A percentile compares a stretch with the other conserved stretches of the same genome.
Evolutionary conservation across 805 yeast species (phyloP).

Genomic region (Cyberlindnera amylophila): DNA sequence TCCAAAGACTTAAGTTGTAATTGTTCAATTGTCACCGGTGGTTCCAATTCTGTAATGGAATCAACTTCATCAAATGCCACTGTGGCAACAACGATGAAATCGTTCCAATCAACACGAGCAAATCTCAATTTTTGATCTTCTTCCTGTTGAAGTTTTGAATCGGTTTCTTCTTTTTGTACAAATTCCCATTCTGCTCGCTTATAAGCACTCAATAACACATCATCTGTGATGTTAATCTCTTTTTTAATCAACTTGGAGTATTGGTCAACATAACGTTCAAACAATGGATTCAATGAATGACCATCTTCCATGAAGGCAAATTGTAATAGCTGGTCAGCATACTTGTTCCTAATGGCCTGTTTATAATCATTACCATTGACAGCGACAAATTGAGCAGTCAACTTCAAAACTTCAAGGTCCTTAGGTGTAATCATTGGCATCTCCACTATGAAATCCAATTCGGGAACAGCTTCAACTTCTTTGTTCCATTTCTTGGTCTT

Average conservation of each 20-base stretch:
- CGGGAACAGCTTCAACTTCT: conserved; percentile 7
- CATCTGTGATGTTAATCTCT: conserved; percentile 20
- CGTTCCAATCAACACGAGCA: conserved; percentile 86
- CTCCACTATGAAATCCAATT: conserved; percentile 14
- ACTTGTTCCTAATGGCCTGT: conserved; percentile 34
- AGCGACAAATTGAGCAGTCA: conserved; percentile 68
- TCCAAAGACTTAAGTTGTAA: conserved; percentile 56
- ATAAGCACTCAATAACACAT: conserved; percentile 44
- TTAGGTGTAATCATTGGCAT: conserved; percentile 44
- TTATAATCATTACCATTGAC: conserved; percentile 50
- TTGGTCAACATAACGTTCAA: conserved; percentile 47
- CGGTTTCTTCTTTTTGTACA: conserved; percentile 32
- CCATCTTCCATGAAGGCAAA: conserved; percentile 60
- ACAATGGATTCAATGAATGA: conserved; percentile 61
- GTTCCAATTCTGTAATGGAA: conserved; percentile 46
- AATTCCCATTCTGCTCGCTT: conserved; percentile 53
- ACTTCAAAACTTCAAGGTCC: conserved; percentile 67
- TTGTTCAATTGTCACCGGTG: conserved; percentile 55
- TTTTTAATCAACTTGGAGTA: conserved; percentile 38
- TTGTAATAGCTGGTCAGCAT: conserved; percentile 41
- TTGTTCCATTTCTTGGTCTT: conserved; percentile 10
- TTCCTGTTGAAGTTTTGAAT: conserved; percentile 33
- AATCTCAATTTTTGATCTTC: conserved; percentile 44
- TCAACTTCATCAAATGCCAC: conserved; percentile 63
- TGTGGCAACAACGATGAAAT: conserved; percentile 67